A percentile compares a stretch with the other conserved stretches of the same genome.
Conservation (phyloP, 305 asterid genomes). For the Plantago lanceolata region DNA sequence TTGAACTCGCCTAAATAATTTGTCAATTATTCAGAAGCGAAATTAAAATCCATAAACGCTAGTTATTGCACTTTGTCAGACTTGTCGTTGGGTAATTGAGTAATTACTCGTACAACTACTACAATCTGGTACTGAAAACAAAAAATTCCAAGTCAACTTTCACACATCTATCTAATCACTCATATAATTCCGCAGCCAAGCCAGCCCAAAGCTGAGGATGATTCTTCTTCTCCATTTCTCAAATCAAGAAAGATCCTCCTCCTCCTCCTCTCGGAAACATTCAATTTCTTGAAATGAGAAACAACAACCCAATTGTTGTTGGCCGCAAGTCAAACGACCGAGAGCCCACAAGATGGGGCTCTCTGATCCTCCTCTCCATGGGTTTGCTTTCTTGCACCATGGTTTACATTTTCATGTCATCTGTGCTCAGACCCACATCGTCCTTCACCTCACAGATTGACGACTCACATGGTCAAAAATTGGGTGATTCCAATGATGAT, state of each 20-base stretch:
- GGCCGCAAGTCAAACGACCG: slow-evolving; percentile 61
- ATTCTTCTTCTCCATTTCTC: neutral
- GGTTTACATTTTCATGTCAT: slow-evolving; percentile 60
- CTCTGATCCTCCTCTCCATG: slow-evolving; percentile 57
- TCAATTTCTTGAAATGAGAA: slow-evolving; percentile 2
- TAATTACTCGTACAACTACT: no score
- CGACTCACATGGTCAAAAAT: slow-evolving; percentile 20
- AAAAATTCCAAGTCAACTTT: slow-evolving; percentile 11
- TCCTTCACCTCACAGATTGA: slow-evolving; percentile 24
- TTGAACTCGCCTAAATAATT: no score
- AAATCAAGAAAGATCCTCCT: slow-evolving; percentile 10
- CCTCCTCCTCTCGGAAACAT: neutral
- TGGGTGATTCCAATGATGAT: slow-evolving; percentile 27
- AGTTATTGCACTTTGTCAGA: no score
- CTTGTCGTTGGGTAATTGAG: no score
- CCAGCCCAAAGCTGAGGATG: neutral
- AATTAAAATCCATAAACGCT: no score
- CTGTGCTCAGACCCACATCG: slow-evolving; percentile 34
- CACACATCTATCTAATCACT: neutral
- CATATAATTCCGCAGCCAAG: neutral
- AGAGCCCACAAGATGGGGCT: slow-evolving; percentile 56
- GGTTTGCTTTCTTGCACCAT: slow-evolving; percentile 60
- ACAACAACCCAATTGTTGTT: slow-evolving; percentile 65
- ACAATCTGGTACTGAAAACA: neutral
- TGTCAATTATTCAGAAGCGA: no score